phyloP scores from a whole-genome alignment of 1,139 yeast species.

The Schwanniomyces etchellsii region DNA sequence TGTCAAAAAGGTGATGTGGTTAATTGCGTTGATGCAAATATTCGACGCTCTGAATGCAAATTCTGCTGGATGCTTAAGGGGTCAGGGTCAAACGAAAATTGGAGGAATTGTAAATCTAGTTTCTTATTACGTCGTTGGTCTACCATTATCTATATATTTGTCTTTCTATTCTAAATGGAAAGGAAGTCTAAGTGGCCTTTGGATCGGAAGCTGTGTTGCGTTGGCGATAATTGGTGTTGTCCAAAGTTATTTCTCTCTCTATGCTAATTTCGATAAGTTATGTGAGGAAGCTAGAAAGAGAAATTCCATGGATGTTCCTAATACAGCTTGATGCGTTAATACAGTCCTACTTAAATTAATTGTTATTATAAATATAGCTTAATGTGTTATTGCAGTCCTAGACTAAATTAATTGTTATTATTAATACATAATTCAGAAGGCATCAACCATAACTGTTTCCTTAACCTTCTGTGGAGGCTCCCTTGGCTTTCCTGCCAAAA shows the following conservation, averaged over 20 bases:
- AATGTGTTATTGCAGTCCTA: background rate
- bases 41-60: conserved; percentile 56
- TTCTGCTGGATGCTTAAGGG: conserved; percentile 55
- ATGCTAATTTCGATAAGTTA: conserved; percentile 34
- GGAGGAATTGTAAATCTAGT: conserved; percentile 53
- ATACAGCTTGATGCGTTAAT: background rate
- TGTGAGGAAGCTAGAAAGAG: conserved; percentile 39
- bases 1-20: conserved; percentile 42
- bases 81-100: conserved; percentile 55
- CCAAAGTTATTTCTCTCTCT: conserved; percentile 40
- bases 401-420: background rate
- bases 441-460: conserved; percentile 26
- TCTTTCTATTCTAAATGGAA: conserved; percentile 42
- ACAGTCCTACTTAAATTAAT: background rate
- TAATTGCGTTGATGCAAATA: conserved; percentile 50
- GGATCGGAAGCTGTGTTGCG: conserved; percentile 49
- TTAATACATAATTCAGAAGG: background rate
- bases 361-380: background rate
- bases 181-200: conserved; percentile 45
- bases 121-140: conserved; percentile 48
- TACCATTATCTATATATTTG: conserved; percentile 44
- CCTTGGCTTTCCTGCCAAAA: conserved; percentile 69
- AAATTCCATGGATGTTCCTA: conserved; percentile 12
- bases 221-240: conserved; percentile 47
- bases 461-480: conserved; percentile 17